Evolutionary conservation across 2,329 filamentous ascomycete genomes (phyloP), one percentile per base, ranked within the genome.

Genomic region (Chrysoporthe cubensis): DNA sequence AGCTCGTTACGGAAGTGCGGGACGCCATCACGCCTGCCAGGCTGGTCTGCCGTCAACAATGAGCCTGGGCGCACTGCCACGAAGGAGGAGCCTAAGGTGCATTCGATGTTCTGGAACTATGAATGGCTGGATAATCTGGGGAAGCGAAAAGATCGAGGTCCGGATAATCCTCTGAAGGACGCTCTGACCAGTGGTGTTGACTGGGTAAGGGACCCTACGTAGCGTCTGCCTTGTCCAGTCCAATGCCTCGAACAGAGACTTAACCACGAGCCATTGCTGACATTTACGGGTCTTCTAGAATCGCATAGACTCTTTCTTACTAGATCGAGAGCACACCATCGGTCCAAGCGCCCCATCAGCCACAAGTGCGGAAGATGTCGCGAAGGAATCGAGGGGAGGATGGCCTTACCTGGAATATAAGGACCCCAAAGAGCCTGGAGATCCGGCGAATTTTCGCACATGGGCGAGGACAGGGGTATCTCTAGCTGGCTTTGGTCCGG

Each of bases 51-150:
- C 6, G 50, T 63, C 13, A 66, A 69, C n/a, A 32, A 62, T 32
- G 54, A 48, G 8, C 11, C 16, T 37, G 32, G 37, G 26, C 3
- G 11, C 32, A 54, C 18, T n/a, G n/a, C 21, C 44, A 18, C 14
- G 42, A 48, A 44, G 43, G 57, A 26, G 18, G 16, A 14, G 44
- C n/a, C 1, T 5, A 65, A 34, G 70, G 75, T 72, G 73, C 75
- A 69, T 74, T 78, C 37, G 66, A 69, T 37, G 61, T 37, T 60
- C 16, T 70, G 69, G 69, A 44, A 58, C 42, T 70, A 64, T 34
- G 66, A 2, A 26, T 65, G 64, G 42, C n/a, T 69, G 61, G 65
- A 64, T 16, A 16, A 54, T 9, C 18, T 61, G 58, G 61, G 34
- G 14, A 62, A 18, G 66, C 67, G 59, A 69, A 67, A 43, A 11